A percentile compares a stretch with the other conserved stretches of the same genome.
These are phyloP conservation scores for Pontederia crassipes DNA, from an alignment of 176 grass and related monocot species.

Conservation along the genomic window DNA sequence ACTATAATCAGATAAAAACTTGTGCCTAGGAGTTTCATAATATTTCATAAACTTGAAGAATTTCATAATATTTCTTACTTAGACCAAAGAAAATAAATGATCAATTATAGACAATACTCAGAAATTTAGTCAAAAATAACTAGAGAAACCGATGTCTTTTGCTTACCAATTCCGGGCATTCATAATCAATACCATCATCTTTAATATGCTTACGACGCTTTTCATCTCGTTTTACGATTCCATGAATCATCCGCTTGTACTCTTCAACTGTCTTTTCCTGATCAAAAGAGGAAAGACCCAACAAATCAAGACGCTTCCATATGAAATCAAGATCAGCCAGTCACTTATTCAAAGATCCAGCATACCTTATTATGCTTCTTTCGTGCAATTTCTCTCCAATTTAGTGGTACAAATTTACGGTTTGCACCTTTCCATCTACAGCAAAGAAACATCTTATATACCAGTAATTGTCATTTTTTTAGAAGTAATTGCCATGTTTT, in stretches of 20 bases:
- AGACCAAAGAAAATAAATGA: too few relatives aligned
- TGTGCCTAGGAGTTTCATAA: background rate
- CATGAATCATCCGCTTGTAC: constrained; percentile 56
- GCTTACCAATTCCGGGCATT: constrained; percentile 82
- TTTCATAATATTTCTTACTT: background rate
- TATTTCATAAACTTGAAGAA: constrained; percentile 4
- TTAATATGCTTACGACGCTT: constrained; percentile 67
- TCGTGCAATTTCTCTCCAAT: constrained; percentile 48
- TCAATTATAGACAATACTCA: too few relatives aligned
- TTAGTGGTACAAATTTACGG: constrained; percentile 30
- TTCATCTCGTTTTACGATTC: constrained; percentile 65
- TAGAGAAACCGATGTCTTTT: background rate
- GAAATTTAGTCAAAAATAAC: too few relatives aligned
- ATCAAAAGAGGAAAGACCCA: background rate
- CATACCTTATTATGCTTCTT: constrained; percentile 60
- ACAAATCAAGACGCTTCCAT: constrained; percentile 7
- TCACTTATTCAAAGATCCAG: background rate
- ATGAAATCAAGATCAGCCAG: background rate
- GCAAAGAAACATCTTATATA: constrained; percentile 11
- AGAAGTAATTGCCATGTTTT: background rate
- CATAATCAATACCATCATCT: constrained; percentile 65
- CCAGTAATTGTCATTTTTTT: background rate
- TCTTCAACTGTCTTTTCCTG: constrained; percentile 72
- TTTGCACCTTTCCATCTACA: constrained; percentile 66
- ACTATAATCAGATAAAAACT: background rate